Evolutionary conservation across 1,284 basidiomycete species (phyloP).

Genomic region (Chiua sp.): DNA sequence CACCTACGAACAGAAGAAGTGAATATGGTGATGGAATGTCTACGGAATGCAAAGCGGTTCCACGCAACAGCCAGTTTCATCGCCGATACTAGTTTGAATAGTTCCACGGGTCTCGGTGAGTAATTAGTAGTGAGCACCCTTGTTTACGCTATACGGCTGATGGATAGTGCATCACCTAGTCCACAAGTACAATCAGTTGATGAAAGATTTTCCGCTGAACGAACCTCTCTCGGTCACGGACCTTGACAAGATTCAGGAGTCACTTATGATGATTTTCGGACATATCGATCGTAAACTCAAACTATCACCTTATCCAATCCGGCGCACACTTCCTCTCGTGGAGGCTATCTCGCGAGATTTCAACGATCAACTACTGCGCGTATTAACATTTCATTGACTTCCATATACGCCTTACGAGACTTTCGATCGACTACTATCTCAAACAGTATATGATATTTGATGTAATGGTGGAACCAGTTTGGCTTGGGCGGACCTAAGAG

Average conservation of each 20-base stretch:
- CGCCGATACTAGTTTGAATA: constrained; percentile 96
- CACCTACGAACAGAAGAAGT: constrained; percentile 95
- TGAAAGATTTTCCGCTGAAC: constrained; percentile 99
- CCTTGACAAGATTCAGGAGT: constrained; percentile 92
- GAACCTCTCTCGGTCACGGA: constrained; percentile 96
- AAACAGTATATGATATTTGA: constrained; percentile 49
- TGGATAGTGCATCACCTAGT: constrained; percentile 66
- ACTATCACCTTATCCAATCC: constrained; percentile 95
- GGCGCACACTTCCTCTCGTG: constrained; percentile 93
- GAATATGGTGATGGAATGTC: constrained; percentile 92
- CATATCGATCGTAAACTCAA: constrained; percentile 97
- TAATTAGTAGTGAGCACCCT: constrained; percentile 7
- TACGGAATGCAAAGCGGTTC: constrained; percentile 96
- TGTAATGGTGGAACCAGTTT: constrained; percentile 32
- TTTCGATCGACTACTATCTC: constrained; percentile 85
- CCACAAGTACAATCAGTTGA: constrained; percentile 96
- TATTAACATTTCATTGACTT: constrained; percentile 88
- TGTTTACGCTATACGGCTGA: constrained; percentile 12
- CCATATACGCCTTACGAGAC: constrained; percentile 95
- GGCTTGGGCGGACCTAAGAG: not conserved
- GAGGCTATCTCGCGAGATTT: constrained; percentile 98
- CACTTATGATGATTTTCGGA: constrained; percentile 85
- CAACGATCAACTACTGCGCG: constrained; percentile 92
- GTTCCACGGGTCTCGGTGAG: constrained; percentile 85
- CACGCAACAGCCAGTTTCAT: constrained; percentile 98